Evolutionary conservation across 2,329 filamentous ascomycete species (phyloP).

Genomic region (Colletotrichum eremochloae): DNA sequence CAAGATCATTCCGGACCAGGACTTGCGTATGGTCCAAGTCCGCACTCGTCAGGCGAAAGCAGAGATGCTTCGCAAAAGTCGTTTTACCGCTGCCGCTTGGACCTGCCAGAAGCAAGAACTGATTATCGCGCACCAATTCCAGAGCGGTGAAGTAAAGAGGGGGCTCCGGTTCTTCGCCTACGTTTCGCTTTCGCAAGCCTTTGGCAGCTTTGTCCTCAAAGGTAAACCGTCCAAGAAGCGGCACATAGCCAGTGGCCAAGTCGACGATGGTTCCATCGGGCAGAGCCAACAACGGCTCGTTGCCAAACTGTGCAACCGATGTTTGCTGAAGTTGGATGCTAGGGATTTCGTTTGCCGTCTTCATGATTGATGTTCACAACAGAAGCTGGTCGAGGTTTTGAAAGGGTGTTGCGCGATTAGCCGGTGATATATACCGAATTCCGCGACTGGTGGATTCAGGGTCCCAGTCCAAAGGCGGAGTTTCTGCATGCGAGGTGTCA

Average conservation of each 20-base stretch:
- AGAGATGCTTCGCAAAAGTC: slow-evolving; percentile 20
- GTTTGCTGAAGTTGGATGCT: background rate
- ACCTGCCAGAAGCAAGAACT: slow-evolving; percentile 7
- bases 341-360: too few species aligned
- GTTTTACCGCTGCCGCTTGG: slow-evolving; percentile 21
- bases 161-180: background rate
- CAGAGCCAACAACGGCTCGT: background rate
- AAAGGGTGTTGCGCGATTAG: too few species aligned
- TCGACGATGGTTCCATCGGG: background rate
- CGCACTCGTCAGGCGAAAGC: background rate
- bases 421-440: too few species aligned
- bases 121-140: slow-evolving; percentile 18
- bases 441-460: too few species aligned
- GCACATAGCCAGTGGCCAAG: slow-evolving; percentile 20
- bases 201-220: slow-evolving; percentile 30
- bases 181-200: slow-evolving; percentile 16
- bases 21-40: background rate
- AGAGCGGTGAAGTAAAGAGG: slow-evolving; percentile 11
- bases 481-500: too few species aligned
- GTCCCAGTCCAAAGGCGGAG: too few species aligned
- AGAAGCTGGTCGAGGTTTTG: background rate
- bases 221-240: slow-evolving; percentile 8
- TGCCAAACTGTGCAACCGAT: background rate
- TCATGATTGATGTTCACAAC: background rate
- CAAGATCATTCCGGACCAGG: slow-evolving; percentile 10